Percentiles rank a stretch among this genome's conserved stretches.
These are phyloP conservation scores for Fusarium ramigenum DNA, from an alignment of 2,329 filamentous ascomycete genomes.

Conservation along the genomic window DNA sequence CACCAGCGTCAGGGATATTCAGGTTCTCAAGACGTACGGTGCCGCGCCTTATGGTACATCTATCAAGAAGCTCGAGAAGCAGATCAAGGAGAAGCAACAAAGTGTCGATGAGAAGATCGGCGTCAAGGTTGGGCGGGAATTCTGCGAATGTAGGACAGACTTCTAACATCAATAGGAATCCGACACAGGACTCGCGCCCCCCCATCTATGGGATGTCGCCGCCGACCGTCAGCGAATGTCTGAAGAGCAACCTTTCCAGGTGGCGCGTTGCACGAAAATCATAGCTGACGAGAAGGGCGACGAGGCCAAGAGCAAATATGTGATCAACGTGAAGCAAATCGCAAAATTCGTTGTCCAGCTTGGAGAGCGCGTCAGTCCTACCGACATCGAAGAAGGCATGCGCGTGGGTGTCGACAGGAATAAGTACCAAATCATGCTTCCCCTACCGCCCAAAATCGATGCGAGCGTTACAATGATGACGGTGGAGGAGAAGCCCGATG, in stretches of 20 bases:
- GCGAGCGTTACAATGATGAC: conserved; percentile 99
- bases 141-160: not conserved
- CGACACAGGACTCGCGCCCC: conserved; percentile 96
- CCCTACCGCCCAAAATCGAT: conserved; percentile 97
- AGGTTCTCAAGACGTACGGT: conserved; percentile 98
- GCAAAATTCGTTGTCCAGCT: conserved; percentile 99
- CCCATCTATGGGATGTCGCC: conserved; percentile 98
- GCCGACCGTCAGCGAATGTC: conserved; percentile 98
- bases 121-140: conserved; percentile 67
- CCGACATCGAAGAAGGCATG: conserved; percentile 99
- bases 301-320: conserved; percentile 98
- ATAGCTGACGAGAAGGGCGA: conserved; percentile 95
- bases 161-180: conserved; percentile 75
- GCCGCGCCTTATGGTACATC: conserved; percentile 93
- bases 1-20: conserved; percentile 79
- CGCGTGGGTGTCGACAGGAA: conserved; percentile 97
- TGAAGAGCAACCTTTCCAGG: conserved; percentile 97
- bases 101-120: conserved; percentile 99
- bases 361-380: conserved; percentile 94
- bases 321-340: conserved; percentile 99
- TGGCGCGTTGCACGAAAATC: conserved; percentile 98
- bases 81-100: conserved; percentile 99
- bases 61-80: conserved; percentile 97
- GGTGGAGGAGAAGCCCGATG: conserved; percentile 98
- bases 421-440: conserved; percentile 99